These are phyloP conservation scores for Spergularia bocconei DNA, from an alignment of 148 eudicot genomes.

Conservation along the genomic window DNA sequence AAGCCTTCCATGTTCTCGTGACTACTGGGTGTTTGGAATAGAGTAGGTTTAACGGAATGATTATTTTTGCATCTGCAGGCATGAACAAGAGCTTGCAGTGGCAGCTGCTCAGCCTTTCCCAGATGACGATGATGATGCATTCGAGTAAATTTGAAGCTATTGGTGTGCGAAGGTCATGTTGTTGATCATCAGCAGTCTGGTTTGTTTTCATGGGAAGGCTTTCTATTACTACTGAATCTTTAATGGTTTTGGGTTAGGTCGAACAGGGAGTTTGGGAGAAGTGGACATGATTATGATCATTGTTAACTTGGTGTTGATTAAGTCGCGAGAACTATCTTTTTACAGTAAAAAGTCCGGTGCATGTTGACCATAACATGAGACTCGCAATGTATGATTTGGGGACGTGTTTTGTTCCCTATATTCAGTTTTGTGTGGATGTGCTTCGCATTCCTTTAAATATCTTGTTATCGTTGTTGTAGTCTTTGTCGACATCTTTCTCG, in stretches of 20 bases:
- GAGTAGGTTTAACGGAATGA: background rate
- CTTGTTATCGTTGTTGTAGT: too few species aligned
- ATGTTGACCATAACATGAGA: background rate
- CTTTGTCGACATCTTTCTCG: too few species aligned
- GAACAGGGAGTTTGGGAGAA: background rate
- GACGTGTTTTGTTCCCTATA: too few species aligned
- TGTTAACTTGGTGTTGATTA: background rate
- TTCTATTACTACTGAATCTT: background rate
- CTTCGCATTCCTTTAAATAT: background rate
- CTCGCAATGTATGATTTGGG: background rate
- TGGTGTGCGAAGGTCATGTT: background rate
- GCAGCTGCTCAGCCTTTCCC: slow-evolving; percentile 47
- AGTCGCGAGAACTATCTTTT: background rate
- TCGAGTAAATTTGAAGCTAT: slow-evolving; percentile 22
- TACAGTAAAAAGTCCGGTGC: background rate
- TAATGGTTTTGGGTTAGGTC: background rate
- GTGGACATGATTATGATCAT: background rate
- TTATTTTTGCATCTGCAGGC: slow-evolving; percentile 11
- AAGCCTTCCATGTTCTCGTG: too few species aligned
- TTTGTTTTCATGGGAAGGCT: background rate
- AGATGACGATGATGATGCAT: slow-evolving; percentile 41
- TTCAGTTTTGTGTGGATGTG: background rate
- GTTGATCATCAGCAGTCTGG: background rate
- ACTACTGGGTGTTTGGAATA: too few species aligned
- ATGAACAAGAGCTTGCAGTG: slow-evolving; percentile 38